These are phyloP conservation scores for Vitis riparia DNA, from an alignment of 164 flowering plant genomes.

Conservation along the genomic window DNA sequence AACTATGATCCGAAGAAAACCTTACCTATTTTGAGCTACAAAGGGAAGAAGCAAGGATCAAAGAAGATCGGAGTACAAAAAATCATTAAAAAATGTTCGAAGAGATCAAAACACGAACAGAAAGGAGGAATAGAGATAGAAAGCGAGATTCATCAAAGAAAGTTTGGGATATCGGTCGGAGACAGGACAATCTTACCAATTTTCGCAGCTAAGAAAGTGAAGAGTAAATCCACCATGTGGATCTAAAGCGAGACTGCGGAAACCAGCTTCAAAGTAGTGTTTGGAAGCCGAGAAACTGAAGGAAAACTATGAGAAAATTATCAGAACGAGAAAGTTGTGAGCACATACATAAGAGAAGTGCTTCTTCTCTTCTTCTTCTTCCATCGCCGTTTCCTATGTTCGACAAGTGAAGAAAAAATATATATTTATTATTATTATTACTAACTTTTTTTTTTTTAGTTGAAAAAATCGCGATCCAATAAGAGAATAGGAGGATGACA, in stretches of 20 bases:
- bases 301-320: not conserved
- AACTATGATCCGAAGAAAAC: not conserved
- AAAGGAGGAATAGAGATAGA: too few relatives aligned
- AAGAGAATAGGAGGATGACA: not conserved
- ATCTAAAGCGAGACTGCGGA: conserved; percentile 10
- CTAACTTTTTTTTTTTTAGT: not conserved
- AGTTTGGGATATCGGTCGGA: not conserved
- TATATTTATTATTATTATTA: not conserved
- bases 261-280: not conserved
- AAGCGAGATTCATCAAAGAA: not conserved
- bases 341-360: conserved; percentile 9
- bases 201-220: conserved; percentile 8
- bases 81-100: too few relatives aligned
- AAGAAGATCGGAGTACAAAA: too few relatives aligned
- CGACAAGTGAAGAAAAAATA: not conserved
- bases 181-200: conserved; percentile 4
- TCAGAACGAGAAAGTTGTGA: conserved; percentile 20
- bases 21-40: not conserved
- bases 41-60: not conserved
- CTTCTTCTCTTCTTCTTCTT: conserved; percentile 22
- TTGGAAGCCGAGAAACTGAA: conserved; percentile 10
- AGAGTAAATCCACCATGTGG: not conserved
- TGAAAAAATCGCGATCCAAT: conserved; percentile 20
- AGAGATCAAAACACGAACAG: too few relatives aligned
- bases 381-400: conserved; percentile 28